Evolutionary conservation across 2,329 filamentous ascomycete species (phyloP).

Genomic region (Alternaria dauci): DNA sequence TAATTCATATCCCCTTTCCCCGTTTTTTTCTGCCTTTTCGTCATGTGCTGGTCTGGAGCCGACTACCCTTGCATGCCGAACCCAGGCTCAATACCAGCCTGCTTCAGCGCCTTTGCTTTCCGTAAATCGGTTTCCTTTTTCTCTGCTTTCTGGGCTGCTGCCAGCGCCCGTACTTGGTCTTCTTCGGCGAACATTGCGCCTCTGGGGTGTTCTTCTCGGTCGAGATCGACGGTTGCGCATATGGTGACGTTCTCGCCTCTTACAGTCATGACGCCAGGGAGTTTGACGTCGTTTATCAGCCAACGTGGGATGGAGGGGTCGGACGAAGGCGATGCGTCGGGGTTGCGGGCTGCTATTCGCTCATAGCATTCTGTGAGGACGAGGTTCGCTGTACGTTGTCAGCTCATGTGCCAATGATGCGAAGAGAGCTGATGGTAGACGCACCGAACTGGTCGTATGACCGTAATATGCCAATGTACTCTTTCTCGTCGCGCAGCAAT

Average conservation of each 20-base stretch:
- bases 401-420: conserved; percentile 5
- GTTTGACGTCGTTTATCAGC: conserved; percentile 83
- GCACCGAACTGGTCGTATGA: conserved; percentile 98
- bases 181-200: conserved; percentile 73
- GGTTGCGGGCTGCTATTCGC: conserved; percentile 75
- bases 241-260: conserved; percentile 97
- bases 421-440: background rate
- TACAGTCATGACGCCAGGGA: conserved; percentile 89
- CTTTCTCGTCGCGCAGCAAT: conserved; percentile 89
- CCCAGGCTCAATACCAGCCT: conserved; percentile 65
- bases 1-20: conserved; percentile 10
- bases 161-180: conserved; percentile 75
- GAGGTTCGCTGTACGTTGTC: conserved; percentile 76
- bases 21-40: background rate
- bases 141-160: conserved; percentile 75
- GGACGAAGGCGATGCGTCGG: conserved; percentile 32
- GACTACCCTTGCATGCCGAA: conserved; percentile 75
- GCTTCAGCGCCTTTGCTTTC: conserved; percentile 70
- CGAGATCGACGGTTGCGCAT: conserved; percentile 94
- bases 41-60: background rate
- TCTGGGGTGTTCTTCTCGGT: conserved; percentile 90
- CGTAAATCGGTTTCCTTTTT: conserved; percentile 64
- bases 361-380: conserved; percentile 93
- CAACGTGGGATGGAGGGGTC: conserved; percentile 40
- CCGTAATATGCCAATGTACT: conserved; percentile 88